These are phyloP conservation scores for Botrytis fabae DNA, from an alignment of 2,329 filamentous ascomycete species.

Conservation along the genomic window DNA sequence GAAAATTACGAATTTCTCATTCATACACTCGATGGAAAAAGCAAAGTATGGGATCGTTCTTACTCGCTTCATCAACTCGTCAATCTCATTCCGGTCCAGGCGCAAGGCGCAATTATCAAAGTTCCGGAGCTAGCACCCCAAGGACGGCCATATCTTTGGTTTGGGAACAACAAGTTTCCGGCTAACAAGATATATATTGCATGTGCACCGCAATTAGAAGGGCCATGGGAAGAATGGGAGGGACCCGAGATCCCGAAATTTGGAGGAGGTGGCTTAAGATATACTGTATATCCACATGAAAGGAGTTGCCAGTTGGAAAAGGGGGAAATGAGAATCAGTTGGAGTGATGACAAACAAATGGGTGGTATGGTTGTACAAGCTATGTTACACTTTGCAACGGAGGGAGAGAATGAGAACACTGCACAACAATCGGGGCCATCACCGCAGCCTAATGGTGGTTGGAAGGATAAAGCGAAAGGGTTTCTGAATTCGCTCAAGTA, in stretches of 20 bases:
- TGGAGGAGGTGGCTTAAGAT: not conserved
- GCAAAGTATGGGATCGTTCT: constrained; percentile 8
- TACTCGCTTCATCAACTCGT: constrained; percentile 7
- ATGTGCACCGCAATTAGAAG: not conserved
- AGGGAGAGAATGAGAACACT: not conserved
- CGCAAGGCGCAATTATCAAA: constrained; percentile 14
- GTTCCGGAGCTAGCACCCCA: not conserved
- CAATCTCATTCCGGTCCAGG: constrained; percentile 1
- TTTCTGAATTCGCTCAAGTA: not conserved
- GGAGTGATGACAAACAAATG: constrained; percentile 13
- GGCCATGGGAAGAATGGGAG: constrained; percentile 16
- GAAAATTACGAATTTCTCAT: constrained; percentile 17
- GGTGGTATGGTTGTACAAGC: constrained; percentile 12
- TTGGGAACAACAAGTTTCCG: constrained; percentile 10
- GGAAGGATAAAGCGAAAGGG: constrained; percentile 1
- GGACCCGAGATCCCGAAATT: constrained; percentile 1
- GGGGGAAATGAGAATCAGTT: constrained; percentile 14
- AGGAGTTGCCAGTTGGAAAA: not conserved
- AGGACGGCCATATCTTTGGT: constrained; percentile 14
- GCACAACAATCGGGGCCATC: not conserved
- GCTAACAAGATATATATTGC: constrained; percentile 9
- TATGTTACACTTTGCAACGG: constrained; percentile 3
- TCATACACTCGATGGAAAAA: constrained; percentile 12
- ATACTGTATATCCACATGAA: constrained; percentile 16
- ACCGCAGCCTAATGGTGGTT: not conserved